Evolutionary conservation across 306 rosid genomes (phyloP), one percentile per base, ranked within the genome.

Genomic region (Gillenia trifoliata): DNA sequence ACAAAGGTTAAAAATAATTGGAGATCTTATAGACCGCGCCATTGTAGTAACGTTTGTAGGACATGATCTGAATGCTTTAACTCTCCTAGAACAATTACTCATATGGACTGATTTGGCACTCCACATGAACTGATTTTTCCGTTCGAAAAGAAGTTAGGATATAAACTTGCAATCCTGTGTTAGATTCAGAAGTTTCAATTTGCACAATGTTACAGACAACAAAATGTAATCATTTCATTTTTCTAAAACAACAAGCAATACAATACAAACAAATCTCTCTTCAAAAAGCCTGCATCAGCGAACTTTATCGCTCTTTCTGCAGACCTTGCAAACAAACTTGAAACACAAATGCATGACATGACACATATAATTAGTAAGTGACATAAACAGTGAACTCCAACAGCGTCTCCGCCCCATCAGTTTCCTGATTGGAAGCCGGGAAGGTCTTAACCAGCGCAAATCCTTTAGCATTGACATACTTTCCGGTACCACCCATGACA

Each of bases 401-500:
- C 59, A 88, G 75, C 63, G 93, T 87, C 81, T 87, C 80, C 2
- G 78, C 72, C 19, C 97, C 91, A 80, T 88, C 90, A n/a, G 80
- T 78, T 13, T 82, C 79, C 4, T 79, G 90, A 45, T 40, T 54
- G 12, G 47, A 81, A 20, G 80, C 82, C 0, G 89, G 96, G 67
- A 76, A 80, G 0, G 89, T 84, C 85, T 93, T 93, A 11, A 88
- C 81, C 1, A 76, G 78, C 28, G 90, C 93, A 73, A 74, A 78
- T 0, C 96, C 97, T 63, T 77, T 54, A 1, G 97, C 93, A 62
- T 89, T 88, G 1, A 88, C 71, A 54, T 79, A 93, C 84, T 89
- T 89, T 23, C 97, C 98, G 0, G 91, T 93, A 11, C 98, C 97
- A 34, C 97, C 97, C 77, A 89, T 91, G 26, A 93, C 83, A 1